Evolutionary conservation across 768 basidiomycete genomes (phyloP), one percentile per base, ranked within the genome.

Genomic region (Pulveroboletus sp.): DNA sequence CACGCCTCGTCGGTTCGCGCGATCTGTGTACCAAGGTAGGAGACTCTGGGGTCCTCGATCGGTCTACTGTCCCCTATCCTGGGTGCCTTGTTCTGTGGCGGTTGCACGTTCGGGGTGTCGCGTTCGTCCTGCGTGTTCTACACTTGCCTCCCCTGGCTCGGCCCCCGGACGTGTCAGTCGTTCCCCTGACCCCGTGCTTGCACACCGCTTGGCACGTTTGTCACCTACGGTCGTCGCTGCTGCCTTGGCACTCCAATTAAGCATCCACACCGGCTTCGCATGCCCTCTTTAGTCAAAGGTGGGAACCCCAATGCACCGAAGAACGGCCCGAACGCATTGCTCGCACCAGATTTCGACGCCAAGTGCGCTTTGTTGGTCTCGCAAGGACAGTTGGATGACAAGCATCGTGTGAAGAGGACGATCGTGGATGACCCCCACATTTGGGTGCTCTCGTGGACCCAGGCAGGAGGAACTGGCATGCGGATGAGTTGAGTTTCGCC

Each of bases 351-450:
- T 6, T 49, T 37, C 36, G 31, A 22, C 9, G 24, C 19, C 11
- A 13, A 13, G 13, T 23, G 35, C 14, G 42, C 16, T 23, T 8
- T 35, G 45, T 51, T 49, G 3, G 38, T 48, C 22, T 53, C 59
- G 7, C 58, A 57, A 30, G 46, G 58, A 48, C 55, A 51, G 24
- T 53, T 51, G 16, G 32, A 27, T 5, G 44, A 41, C 41, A 60
- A 23, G 32, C 58, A 60, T 6, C 26, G 54, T 19, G 23, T 43
- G 19, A 53, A 27, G 6, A 60, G 40, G 35, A 57, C 8, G 30
- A 57, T 16, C 43, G 16, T 40, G 12, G 54, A 27, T 2, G 50
- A 38, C 26, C 8, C 38, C 17, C 49, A 34, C 14, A 45, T 12
- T 3, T 20, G 5, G 11, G 32, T 39, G 12, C 27, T 29, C 12